These are phyloP conservation scores for Monascus purpureus DNA, from an alignment of 495 filamentous ascomycete species.

Conservation along the genomic window DNA sequence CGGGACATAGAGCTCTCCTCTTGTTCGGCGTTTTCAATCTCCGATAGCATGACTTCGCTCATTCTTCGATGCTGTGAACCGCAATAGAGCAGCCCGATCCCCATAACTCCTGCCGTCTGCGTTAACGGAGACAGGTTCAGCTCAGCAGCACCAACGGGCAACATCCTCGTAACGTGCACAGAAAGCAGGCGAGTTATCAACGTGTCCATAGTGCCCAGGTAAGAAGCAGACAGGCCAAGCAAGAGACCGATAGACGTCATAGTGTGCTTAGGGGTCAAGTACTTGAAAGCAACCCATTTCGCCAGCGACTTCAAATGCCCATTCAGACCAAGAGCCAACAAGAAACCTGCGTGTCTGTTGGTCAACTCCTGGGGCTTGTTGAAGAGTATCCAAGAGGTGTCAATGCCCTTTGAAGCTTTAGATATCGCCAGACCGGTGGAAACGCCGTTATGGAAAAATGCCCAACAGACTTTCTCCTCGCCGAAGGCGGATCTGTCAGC, in stretches of 20 bases:
- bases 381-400: constrained; percentile 96
- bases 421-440: constrained; percentile 84
- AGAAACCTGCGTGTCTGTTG: constrained; percentile 86
- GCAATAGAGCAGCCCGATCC: constrained; percentile 88
- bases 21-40: constrained; percentile 73
- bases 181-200: constrained; percentile 88
- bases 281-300: constrained; percentile 98
- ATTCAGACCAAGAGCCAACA: constrained; percentile 86
- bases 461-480: constrained; percentile 95
- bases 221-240: constrained; percentile 81
- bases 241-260: constrained; percentile 97
- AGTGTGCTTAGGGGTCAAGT: constrained; percentile 92
- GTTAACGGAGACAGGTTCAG: constrained; percentile 88
- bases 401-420: constrained; percentile 78
- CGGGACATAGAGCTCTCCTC: constrained; percentile 50
- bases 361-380: constrained; percentile 89
- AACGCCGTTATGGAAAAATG: constrained; percentile 94
- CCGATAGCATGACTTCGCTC: constrained; percentile 96
- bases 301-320: constrained; percentile 86
- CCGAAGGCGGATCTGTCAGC: constrained; percentile 72
- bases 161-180: constrained; percentile 91
- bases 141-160: constrained; percentile 82
- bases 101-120: constrained; percentile 94
- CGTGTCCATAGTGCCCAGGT: constrained; percentile 91
- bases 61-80: constrained; percentile 93